These are phyloP conservation scores for Apiotrichum sp. DNA, from an alignment of 1,284 basidiomycete species.

Conservation along the genomic window DNA sequence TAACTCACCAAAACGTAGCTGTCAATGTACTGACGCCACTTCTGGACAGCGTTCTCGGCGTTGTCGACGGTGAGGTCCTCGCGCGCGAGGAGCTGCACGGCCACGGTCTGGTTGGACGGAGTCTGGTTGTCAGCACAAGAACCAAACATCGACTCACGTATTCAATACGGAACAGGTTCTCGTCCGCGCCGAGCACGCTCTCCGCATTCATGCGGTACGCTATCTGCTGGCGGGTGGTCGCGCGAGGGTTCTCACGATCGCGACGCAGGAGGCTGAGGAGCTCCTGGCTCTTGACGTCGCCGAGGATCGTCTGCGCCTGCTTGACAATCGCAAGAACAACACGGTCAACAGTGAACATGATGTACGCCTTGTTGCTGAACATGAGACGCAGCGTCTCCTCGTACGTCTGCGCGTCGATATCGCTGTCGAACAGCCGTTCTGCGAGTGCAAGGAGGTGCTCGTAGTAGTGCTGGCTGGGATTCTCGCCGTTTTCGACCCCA, in stretches of 20 bases:
- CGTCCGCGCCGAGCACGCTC: conserved; percentile 74
- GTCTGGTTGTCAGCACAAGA: conserved; percentile 51
- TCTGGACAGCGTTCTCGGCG: conserved; percentile 68
- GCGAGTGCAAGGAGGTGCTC: conserved; percentile 83
- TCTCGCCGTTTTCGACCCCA: conserved; percentile 46
- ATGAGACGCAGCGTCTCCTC: conserved; percentile 96
- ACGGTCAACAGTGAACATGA: conserved; percentile 90
- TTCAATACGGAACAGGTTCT: conserved; percentile 86
- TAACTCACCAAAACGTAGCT: conserved; percentile 69
- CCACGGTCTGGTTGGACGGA: conserved; percentile 62
- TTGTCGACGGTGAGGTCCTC: conserved; percentile 85
- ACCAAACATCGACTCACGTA: conserved; percentile 58
- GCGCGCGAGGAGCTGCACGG: conserved; percentile 79
- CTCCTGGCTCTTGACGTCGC: conserved; percentile 77
- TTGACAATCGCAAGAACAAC: conserved; percentile 80
- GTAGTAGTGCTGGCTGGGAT: conserved; percentile 65
- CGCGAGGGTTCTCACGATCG: conserved; percentile 57
- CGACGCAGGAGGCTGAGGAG: conserved; percentile 71
- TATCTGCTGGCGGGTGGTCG: conserved; percentile 74
- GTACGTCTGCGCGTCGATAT: conserved; percentile 81
- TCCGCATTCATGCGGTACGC: conserved; percentile 78
- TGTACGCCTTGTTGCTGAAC: conserved; percentile 91
- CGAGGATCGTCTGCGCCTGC: conserved; percentile 71
- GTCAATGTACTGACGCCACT: conserved; percentile 86
- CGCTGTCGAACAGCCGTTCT: conserved; percentile 87